Conservation (phyloP, 257 asterid genomes). For the Jacaranda copaia region DNA sequence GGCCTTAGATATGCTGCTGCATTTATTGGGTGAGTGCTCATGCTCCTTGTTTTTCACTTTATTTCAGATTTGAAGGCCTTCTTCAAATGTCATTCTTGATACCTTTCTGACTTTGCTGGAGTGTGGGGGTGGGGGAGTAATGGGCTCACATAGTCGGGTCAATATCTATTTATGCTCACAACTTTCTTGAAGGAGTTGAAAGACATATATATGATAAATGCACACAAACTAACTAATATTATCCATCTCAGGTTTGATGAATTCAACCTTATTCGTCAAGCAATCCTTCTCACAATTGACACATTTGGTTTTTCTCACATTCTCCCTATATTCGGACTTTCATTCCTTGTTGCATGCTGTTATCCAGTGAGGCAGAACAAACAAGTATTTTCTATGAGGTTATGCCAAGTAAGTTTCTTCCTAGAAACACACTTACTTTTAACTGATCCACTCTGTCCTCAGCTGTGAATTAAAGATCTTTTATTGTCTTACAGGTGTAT, state of each 20-base stretch:
- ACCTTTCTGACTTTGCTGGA: neutral
- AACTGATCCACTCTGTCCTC: neutral
- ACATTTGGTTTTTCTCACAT: constrained; percentile 93
- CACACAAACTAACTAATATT: constrained; percentile 11
- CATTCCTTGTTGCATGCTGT: constrained; percentile 64
- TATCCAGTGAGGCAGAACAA: constrained; percentile 45
- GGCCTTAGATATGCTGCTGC: constrained; percentile 98
- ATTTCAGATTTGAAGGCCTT: constrained; percentile 1
- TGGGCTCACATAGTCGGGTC: neutral
- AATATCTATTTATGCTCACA: constrained; percentile 4
- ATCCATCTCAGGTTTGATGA: constrained; percentile 78
- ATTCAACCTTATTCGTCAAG: constrained; percentile 87
- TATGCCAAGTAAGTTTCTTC: constrained; percentile 64
- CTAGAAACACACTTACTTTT: constrained; percentile 4
- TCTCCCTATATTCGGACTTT: constrained; percentile 84
- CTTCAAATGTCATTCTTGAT: neutral
- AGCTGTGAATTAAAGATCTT: constrained; percentile 15
- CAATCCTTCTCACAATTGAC: constrained; percentile 79
- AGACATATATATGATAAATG: neutral
- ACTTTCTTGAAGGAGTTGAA: neutral
- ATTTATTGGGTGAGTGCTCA: constrained; percentile 77
- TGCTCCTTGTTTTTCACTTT: neutral
- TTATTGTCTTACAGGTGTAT: constrained; percentile 66
- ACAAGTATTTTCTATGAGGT: constrained; percentile 47
- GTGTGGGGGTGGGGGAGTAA: neutral